Base-by-base conservation (phyloP, 2,329 filamentous ascomycete species). In the Neopestalotiopsis clavispora region DNA sequence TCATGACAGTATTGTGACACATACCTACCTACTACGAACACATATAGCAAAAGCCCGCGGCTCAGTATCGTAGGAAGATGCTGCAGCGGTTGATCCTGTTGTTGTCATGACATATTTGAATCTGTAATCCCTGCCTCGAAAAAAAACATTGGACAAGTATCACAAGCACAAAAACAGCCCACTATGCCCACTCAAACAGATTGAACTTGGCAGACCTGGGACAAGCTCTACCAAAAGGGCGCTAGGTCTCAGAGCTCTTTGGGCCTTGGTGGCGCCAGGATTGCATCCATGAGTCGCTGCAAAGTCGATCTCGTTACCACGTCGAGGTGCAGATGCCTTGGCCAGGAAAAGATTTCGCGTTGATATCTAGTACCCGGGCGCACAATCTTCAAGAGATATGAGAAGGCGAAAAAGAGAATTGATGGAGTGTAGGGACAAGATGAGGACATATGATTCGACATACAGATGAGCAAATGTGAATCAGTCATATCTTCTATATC, bases 271-370 rank as follows among this genome's bases (percentile, higher is more conserved):
- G 45, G 45, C 45, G 45, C 45, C 45, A 52, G 45, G 45, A 52
- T 52, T 52, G 45, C 45, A 52, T 52, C 45, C 45, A 52, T 52
- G 45, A 52, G n/a, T 52, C 45, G 45, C 45, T 52, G 45, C 45
- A 52, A 52, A 52, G 45, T 17, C 45, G 45, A 52, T 52, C 45
- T 52, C 45, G 45, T 52, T 52, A 52, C 45, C 45, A 52, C 45
- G 45, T 52, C 45, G n/a, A 52, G 45, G 4, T 52, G 45, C 17
- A 52, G 45, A 52, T 52, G 20, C 14, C 45, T 52, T n/a, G 17
- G 45, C 20, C n/a, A n/a, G 45, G 20, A 52, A 52, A 52, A 52
- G 45, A 52, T 52, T 17, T 14, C 45, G n/a, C 45, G 17, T n/a
- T 52, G 45, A 52, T 52, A 52, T 52, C 45, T 52, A 14, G 45